These are phyloP conservation scores for Pseudocercospora macadamiae DNA, from an alignment of 2,329 filamentous ascomycete genomes.

Conservation along the genomic window DNA sequence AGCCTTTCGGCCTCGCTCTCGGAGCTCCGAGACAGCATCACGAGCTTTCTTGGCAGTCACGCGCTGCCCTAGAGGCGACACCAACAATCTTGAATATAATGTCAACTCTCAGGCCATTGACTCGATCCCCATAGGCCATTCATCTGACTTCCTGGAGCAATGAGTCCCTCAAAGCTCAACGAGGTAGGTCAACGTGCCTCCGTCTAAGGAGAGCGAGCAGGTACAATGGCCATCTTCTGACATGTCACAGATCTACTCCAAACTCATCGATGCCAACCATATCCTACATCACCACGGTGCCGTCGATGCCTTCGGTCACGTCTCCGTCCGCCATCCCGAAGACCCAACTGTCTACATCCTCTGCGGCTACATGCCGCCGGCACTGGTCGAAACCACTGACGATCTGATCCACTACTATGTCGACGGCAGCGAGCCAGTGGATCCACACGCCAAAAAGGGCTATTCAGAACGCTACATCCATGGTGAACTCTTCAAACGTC, in stretches of 20 bases:
- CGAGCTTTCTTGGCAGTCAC: too few relatives aligned
- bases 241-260: conserved; percentile 14
- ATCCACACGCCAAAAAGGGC: conserved; percentile 43
- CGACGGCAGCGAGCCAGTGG: conserved; percentile 46
- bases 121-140: too few relatives aligned
- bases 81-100: too few relatives aligned
- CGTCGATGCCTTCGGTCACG: conserved; percentile 59
- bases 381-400: conserved; percentile 45
- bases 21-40: too few relatives aligned
- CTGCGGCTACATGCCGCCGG: conserved; percentile 52
- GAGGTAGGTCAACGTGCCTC: too few relatives aligned
- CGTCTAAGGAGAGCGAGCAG: too few relatives aligned
- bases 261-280: conserved; percentile 52
- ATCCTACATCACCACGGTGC: conserved; percentile 57
- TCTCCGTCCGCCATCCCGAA: conserved; percentile 55
- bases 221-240: too few relatives aligned
- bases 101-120: too few relatives aligned
- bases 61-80: too few relatives aligned
- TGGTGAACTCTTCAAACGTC: conserved; percentile 51
- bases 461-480: conserved; percentile 53
- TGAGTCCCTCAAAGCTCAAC: too few relatives aligned
- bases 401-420: conserved; percentile 55
- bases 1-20: too few relatives aligned
- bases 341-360: conserved; percentile 54
- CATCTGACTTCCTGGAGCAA: too few relatives aligned